Evolutionary conservation across 352 stramenopile genomes (phyloP).

Genomic region (Globisporangium mamillatum): DNA sequence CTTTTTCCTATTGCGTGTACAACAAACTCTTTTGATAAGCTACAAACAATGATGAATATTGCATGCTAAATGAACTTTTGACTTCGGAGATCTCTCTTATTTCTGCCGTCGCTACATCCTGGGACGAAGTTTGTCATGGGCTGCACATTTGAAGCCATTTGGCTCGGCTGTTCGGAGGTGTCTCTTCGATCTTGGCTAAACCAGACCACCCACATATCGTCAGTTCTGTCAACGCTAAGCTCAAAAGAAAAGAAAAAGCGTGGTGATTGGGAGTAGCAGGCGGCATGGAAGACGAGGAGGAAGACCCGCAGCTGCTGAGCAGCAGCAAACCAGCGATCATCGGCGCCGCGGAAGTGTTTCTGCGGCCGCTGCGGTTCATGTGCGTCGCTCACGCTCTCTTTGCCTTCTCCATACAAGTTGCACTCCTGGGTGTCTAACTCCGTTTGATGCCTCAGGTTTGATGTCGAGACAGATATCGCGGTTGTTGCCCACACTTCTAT

Average conservation of each 20-base stretch:
- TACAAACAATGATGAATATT: slow-evolving; percentile 3
- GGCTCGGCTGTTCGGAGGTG: not conserved
- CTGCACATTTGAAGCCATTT: not conserved
- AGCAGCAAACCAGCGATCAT: slow-evolving; percentile 22
- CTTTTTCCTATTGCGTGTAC: slow-evolving; percentile 8
- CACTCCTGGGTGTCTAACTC: not conserved
- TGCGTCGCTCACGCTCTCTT: slow-evolving; percentile 13
- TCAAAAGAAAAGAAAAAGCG: too few species aligned
- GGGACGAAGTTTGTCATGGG: not conserved
- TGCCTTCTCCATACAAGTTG: not conserved
- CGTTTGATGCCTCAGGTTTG: slow-evolving; percentile 26
- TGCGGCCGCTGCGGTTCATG: slow-evolving; percentile 56
- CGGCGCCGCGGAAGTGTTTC: slow-evolving; percentile 38
- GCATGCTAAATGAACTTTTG: slow-evolving; percentile 1
- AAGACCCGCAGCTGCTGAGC: not conserved
- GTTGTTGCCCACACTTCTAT: slow-evolving; percentile 7
- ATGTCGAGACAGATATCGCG: slow-evolving; percentile 43
- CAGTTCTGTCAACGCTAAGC: not conserved
- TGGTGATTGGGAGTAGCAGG: not conserved
- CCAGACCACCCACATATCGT: not conserved
- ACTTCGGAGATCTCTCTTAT: not conserved
- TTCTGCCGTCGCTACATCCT: not conserved
- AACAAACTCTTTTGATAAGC: slow-evolving; percentile 6
- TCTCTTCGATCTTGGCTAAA: not conserved
- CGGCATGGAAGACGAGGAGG: slow-evolving; percentile 11